Base-by-base conservation (phyloP, 225 moss, liverwort and hornwort species). In the Ulota crispa region DNA sequence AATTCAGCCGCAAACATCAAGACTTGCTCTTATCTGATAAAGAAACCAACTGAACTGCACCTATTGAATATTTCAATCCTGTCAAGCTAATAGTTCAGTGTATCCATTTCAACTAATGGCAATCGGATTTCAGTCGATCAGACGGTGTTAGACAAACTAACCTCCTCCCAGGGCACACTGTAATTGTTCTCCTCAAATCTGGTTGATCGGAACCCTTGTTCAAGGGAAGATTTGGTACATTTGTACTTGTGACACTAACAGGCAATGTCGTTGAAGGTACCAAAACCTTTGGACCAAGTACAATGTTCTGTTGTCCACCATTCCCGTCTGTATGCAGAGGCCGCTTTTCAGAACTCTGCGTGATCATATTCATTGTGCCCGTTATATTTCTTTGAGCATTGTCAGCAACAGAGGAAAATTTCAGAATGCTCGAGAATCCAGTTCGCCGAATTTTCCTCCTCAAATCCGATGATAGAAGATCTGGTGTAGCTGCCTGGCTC, bases 401-500 rank as follows among this genome's bases (percentile, higher is more conserved):
- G 37, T 86, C 78, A 36, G 59, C 62, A 50, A 47, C 57, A 56
- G 71, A 63, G 70, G 81, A 72, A 26, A 83, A 73, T 39, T 50
- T 79, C 72, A 52, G 55, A 70, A 87, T 80, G 73, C 80, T 82
- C 36, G 85, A 90, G 78, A 78, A 78, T 79, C 80, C 83, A 73
- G 89, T 85, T 78, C 85, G 85, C 28, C 87, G 81, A 79, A 85
- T 87, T 72, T 87, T 87, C 53, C 64, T 87, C 76, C 76, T 90
- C 72, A 83, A 64, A 83, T 83, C 75, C 41, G 68, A 79, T 53
- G 89, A 83, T 59, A 85, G 65, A 83, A 85, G 84, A 80, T 83
- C 85, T 83, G 78, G 82, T 69, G 80, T 61, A 71, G 74, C 65
- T 37, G 62, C 39, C 71, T 71, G 78, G 81, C 81, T 83, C 26